Evolutionary conservation across 768 basidiomycete genomes (phyloP).

Genomic region (Russula sp.): DNA sequence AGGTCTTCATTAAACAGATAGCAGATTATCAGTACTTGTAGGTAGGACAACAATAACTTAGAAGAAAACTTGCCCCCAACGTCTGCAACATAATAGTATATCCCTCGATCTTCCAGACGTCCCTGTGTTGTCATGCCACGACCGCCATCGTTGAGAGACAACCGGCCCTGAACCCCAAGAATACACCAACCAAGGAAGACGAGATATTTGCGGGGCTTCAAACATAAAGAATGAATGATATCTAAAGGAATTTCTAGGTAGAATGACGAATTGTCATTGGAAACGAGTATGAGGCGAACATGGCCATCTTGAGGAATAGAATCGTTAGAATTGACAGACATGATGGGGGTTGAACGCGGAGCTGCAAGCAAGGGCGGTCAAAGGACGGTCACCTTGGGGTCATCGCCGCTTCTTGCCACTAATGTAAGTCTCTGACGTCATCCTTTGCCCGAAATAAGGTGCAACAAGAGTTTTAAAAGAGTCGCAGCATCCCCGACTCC

Average conservation of each 20-base stretch:
- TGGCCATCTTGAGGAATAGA: too few species aligned
- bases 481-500: too few species aligned
- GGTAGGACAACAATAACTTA: background rate
- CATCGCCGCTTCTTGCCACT: too few species aligned
- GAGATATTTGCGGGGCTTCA: background rate
- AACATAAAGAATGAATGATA: background rate
- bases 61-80: background rate
- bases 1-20: background rate
- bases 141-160: background rate
- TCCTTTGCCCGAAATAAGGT: too few species aligned
- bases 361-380: too few species aligned
- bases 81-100: background rate
- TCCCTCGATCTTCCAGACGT: background rate
- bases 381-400: too few species aligned
- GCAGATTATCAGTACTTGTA: background rate
- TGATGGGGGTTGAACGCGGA: too few species aligned
- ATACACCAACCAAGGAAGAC: background rate
- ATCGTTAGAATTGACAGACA: too few species aligned
- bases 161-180: background rate
- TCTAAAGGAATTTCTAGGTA: background rate
- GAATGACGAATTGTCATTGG: too few species aligned
- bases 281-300: too few species aligned
- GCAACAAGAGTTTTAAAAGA: too few species aligned
- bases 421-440: too few species aligned
- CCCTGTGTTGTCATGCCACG: background rate